These are phyloP conservation scores for Chamaenerion angustifolium DNA, from an alignment of 345 rosid genomes.

Conservation along the genomic window DNA sequence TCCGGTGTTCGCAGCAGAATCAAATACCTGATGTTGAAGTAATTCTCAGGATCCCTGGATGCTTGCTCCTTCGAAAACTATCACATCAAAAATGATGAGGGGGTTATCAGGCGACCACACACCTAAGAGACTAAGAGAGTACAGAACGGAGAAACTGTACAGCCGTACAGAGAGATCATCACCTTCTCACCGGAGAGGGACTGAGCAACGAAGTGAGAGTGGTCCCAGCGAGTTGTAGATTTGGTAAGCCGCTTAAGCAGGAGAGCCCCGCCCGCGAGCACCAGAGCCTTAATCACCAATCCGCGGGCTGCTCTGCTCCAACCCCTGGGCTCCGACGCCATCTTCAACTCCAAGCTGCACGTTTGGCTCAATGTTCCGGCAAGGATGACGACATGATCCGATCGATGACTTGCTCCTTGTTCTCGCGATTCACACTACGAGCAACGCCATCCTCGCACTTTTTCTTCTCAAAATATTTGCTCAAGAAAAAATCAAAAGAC, in stretches of 20 bases:
- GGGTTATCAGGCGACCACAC: neutral
- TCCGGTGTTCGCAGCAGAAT: too few relatives aligned
- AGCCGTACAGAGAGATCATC: neutral
- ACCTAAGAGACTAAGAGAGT: too few relatives aligned
- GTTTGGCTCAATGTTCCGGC: neutral
- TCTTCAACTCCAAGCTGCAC: neutral
- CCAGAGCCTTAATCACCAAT: slow-evolving; percentile 47
- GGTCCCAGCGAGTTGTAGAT: slow-evolving; percentile 91
- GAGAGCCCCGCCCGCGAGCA: slow-evolving; percentile 66
- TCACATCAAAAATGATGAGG: neutral
- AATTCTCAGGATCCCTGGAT: slow-evolving; percentile 71
- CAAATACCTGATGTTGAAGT: slow-evolving; percentile 72
- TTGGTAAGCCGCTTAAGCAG: slow-evolving; percentile 78
- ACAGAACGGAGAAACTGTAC: too few relatives aligned
- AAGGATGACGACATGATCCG: neutral
- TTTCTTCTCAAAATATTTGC: neutral
- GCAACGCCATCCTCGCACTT: neutral
- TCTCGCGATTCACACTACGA: neutral
- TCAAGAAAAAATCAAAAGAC: too few relatives aligned
- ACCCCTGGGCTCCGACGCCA: slow-evolving; percentile 46
- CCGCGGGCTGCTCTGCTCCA: slow-evolving; percentile 75
- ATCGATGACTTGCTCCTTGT: neutral
- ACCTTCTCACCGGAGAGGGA: slow-evolving; percentile 82
- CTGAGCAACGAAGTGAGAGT: slow-evolving; percentile 57
- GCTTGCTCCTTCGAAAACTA: slow-evolving; percentile 86